A percentile compares a stretch with the other conserved stretches of the same genome.
These are phyloP conservation scores for Spergularia bocconei DNA, from an alignment of 148 eudicot genomes.

Conservation along the genomic window DNA sequence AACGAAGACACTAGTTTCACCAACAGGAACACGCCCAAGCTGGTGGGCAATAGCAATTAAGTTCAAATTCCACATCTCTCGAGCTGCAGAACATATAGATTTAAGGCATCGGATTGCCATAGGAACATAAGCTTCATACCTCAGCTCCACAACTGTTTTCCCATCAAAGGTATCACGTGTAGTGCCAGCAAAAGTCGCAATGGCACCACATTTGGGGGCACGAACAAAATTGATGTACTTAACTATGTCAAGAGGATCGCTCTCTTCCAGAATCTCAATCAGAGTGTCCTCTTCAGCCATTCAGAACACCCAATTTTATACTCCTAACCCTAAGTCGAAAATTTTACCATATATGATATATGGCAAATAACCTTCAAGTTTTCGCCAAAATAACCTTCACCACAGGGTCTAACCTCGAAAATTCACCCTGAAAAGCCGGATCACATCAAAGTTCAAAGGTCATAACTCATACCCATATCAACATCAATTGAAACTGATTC, in stretches of 20 bases:
- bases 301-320: not conserved
- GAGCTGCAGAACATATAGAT: slow-evolving; percentile 63
- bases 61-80: slow-evolving; percentile 59
- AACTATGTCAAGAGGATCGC: slow-evolving; percentile 58
- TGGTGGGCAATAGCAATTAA: slow-evolving; percentile 70
- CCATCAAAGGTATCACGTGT: slow-evolving; percentile 85
- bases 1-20: slow-evolving; percentile 82
- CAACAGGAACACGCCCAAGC: slow-evolving; percentile 71
- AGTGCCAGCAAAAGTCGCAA: slow-evolving; percentile 84
- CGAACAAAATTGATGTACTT: slow-evolving; percentile 72
- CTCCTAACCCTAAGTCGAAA: not conserved
- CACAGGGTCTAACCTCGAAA: not conserved
- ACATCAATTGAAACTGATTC: not conserved
- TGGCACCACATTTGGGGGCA: slow-evolving; percentile 74
- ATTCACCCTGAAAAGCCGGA: slow-evolving; percentile 12
- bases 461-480: not conserved
- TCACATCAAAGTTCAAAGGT: slow-evolving; percentile 7
- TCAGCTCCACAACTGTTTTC: slow-evolving; percentile 68
- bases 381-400: not conserved
- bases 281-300: slow-evolving; percentile 53
- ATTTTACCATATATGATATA: not conserved
- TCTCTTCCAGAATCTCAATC: slow-evolving; percentile 70
- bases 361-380: not conserved
- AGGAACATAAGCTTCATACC: slow-evolving; percentile 86
- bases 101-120: slow-evolving; percentile 78